phyloP scores from a whole-genome alignment of 345 rosid genomes.

The Aquilaria malaccensis region DNA sequence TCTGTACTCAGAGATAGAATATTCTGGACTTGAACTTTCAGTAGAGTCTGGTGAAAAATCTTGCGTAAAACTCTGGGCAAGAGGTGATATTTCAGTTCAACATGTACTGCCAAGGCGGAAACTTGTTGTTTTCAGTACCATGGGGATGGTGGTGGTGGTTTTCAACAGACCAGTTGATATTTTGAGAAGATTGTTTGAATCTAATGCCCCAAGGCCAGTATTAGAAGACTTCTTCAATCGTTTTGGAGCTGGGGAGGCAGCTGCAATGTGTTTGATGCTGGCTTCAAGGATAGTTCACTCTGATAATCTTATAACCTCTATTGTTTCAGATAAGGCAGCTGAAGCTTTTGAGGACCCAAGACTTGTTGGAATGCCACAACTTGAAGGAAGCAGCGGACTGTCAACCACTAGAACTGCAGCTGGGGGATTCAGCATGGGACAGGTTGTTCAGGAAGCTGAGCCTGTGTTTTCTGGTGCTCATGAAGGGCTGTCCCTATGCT shows the following conservation, averaged over 20 bases:
- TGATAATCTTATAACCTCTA: conserved; percentile 69
- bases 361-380: conserved; percentile 91
- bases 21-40: conserved; percentile 59
- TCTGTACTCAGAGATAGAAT: conserved; percentile 78
- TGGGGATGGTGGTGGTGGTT: conserved; percentile 97
- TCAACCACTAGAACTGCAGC: conserved; percentile 74
- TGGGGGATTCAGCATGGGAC: conserved; percentile 99
- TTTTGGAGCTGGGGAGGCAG: conserved; percentile 97
- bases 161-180: conserved; percentile 96
- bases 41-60: conserved; percentile 75
- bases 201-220: conserved; percentile 72
- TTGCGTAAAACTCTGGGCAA: conserved; percentile 89
- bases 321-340: conserved; percentile 84
- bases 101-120: conserved; percentile 90
- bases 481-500: conserved; percentile 90
- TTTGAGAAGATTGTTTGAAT: conserved; percentile 79
- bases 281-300: conserved; percentile 81
- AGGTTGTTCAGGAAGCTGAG: conserved; percentile 97
- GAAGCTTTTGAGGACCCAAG: conserved; percentile 97
- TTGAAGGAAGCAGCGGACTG: conserved; percentile 75
- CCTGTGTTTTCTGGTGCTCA: conserved; percentile 92
- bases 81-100: conserved; percentile 87
- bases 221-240: conserved; percentile 92
- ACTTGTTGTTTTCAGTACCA: conserved; percentile 79
- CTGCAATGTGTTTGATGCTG: conserved; percentile 96